Evolutionary conservation across 345 rosid genomes (phyloP), one percentile per base, ranked within the genome.

Genomic region (Ceriops tagal): DNA sequence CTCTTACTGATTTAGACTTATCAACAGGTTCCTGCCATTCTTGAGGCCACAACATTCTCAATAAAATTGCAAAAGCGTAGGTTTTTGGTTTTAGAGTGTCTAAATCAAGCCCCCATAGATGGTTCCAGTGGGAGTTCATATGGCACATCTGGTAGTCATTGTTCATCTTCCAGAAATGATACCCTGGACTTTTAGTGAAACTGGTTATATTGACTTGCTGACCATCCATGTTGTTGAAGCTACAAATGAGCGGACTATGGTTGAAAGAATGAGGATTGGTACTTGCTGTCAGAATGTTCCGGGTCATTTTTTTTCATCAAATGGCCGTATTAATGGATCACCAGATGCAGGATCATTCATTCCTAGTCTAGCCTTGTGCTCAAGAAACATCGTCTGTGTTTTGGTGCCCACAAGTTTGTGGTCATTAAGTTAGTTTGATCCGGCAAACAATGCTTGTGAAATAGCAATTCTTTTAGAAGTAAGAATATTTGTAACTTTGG

Each of bases 31-130:
- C 98, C 97, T 10, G 71, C 86, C 43, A 85, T 89, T 78, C 90
- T 83, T 9, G 97, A 89, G 72, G 90, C 98, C 69, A 88, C 90
- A 47, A 91, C 96, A 3, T 91, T 81, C 72, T 91, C 97, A 15
- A 84, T 93, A 73, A 93, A 93, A 74, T 78, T 93, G 77, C 91
- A 85, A 52, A 91, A 88, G 77, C 86, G 97, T 30, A 83, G 92
- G 67, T 88, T 75, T 79, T 77, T 89, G 85, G 81, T 83, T 78
- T 78, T 91, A 62, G 98, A 93, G 77, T 88, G 88, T 75, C 73
- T 93, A 73, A 93, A 91, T 80, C 97, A 93, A 85, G 98, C 97
- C 63, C 98, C 97, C 7, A 83, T 93, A 32, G 97, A 91, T 57
- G 95, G 96, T 58, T 88, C 96, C 6, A 88, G 89, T 75, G 97